Evolutionary conservation across 2,329 filamentous ascomycete genomes (phyloP).

Genomic region (Sporothrix mexicana): DNA sequence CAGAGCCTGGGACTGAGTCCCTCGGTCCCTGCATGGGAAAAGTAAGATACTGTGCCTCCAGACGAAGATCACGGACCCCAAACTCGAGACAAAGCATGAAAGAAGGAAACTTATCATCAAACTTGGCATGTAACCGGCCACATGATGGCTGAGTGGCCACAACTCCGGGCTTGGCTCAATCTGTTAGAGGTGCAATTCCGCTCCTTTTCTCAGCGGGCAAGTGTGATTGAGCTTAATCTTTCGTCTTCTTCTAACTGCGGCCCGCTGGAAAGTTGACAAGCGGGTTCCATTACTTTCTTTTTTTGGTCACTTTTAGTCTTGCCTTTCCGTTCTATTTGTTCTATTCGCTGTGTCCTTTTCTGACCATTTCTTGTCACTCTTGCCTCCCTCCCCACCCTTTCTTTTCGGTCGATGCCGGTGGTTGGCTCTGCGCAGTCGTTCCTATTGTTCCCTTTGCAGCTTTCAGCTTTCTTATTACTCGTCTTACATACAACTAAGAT

Average conservation of each 20-base stretch:
- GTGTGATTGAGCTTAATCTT: not conserved
- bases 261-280: not conserved
- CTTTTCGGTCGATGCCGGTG: constrained; percentile 23
- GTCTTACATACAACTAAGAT: not conserved
- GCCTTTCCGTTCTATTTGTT: not conserved
- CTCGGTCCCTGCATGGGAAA: not conserved
- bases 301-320: not conserved
- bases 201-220: too few species aligned
- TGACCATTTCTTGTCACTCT: not conserved
- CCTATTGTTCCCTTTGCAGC: not conserved
- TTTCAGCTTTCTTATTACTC: not conserved
- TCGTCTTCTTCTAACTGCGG: not conserved
- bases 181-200: not conserved
- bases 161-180: not conserved
- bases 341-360: too few species aligned
- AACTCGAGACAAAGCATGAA: not conserved
- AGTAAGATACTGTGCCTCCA: not conserved
- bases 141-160: not conserved
- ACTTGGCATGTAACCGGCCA: not conserved
- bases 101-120: not conserved
- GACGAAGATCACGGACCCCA: constrained; percentile 8
- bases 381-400: constrained; percentile 12
- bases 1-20: not conserved
- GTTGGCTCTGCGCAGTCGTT: not conserved
- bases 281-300: not conserved